These are phyloP conservation scores for Umbelopsis sp. DNA, from an alignment of 192 early-diverging fungal species.

Conservation along the genomic window DNA sequence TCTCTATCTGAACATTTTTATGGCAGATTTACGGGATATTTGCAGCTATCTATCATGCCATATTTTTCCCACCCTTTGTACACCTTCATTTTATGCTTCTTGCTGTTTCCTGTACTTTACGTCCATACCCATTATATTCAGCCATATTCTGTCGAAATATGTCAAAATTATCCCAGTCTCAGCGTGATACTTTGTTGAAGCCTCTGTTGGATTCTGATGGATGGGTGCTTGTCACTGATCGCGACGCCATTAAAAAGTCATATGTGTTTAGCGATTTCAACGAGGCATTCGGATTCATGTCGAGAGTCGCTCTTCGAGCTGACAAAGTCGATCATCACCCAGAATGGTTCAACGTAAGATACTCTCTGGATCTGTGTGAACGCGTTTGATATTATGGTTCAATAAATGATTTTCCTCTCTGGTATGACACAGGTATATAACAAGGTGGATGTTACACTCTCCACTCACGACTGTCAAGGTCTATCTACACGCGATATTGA, in stretches of 20 bases:
- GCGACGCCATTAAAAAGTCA: conserved; percentile 76
- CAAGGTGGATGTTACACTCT: conserved; percentile 82
- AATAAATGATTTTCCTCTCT: neutral
- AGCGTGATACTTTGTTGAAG: conserved; percentile 38
- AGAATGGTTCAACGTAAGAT: conserved; percentile 85
- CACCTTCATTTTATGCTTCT: neutral
- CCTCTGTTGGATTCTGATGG: conserved; percentile 40
- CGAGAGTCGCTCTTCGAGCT: conserved; percentile 81
- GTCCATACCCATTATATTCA: neutral
- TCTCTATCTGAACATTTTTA: neutral
- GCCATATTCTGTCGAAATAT: conserved; percentile 17
- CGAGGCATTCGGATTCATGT: conserved; percentile 95
- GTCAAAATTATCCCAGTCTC: conserved; percentile 43
- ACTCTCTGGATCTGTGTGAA: neutral
- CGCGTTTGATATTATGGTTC: neutral
- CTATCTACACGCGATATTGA: conserved; percentile 75
- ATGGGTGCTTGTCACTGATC: conserved; percentile 63
- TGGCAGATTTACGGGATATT: conserved; percentile 7
- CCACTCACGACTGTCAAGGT: conserved; percentile 91
- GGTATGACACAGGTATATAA: conserved; percentile 84
- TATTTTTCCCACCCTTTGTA: neutral
- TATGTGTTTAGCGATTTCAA: conserved; percentile 84
- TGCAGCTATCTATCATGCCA: neutral
- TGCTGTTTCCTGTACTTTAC: neutral
- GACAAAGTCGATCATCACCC: conserved; percentile 97